These are phyloP conservation scores for Ophiosphaerella narmari DNA, from an alignment of 2,329 filamentous ascomycete species.

Conservation along the genomic window DNA sequence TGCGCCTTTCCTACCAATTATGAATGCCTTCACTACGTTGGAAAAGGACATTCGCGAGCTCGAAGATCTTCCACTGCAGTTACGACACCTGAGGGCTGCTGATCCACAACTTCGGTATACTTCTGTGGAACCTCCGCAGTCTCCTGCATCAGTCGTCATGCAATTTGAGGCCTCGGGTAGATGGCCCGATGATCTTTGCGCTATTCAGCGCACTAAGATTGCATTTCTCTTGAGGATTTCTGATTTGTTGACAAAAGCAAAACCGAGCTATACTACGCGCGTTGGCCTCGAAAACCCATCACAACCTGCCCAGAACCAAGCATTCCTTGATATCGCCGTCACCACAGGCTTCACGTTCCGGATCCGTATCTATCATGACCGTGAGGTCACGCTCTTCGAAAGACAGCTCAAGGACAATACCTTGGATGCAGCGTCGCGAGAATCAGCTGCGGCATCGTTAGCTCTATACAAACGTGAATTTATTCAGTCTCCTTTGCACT, in stretches of 20 bases:
- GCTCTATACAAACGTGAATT: slow-evolving; percentile 73
- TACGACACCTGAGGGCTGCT: slow-evolving; percentile 77
- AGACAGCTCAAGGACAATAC: slow-evolving; percentile 76
- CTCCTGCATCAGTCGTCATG: slow-evolving; percentile 76
- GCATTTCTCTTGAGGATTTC: slow-evolving; percentile 80
- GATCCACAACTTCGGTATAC: slow-evolving; percentile 75
- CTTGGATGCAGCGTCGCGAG: slow-evolving; percentile 66
- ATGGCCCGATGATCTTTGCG: slow-evolving; percentile 90
- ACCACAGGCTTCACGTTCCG: slow-evolving; percentile 75
- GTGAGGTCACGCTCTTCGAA: slow-evolving; percentile 80
- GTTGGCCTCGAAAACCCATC: slow-evolving; percentile 81
- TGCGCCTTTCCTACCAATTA: slow-evolving; percentile 68
- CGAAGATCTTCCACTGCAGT: slow-evolving; percentile 82
- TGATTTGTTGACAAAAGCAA: slow-evolving; percentile 68
- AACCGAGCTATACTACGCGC: slow-evolving; percentile 65
- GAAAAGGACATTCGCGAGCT: slow-evolving; percentile 78
- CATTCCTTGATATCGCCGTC: slow-evolving; percentile 81
- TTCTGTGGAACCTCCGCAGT: slow-evolving; percentile 61
- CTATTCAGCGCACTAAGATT: slow-evolving; percentile 91
- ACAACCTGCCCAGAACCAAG: slow-evolving; percentile 72
- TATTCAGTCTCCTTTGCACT: slow-evolving; percentile 74
- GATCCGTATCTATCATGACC: slow-evolving; percentile 84
- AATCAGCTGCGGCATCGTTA: slow-evolving; percentile 72
- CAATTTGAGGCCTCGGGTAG: slow-evolving; percentile 92
- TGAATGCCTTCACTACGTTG: slow-evolving; percentile 71